Evolutionary conservation across 345 rosid species (phyloP), one percentile per base, ranked within the genome.

Genomic region (Lepidium africanum): DNA sequence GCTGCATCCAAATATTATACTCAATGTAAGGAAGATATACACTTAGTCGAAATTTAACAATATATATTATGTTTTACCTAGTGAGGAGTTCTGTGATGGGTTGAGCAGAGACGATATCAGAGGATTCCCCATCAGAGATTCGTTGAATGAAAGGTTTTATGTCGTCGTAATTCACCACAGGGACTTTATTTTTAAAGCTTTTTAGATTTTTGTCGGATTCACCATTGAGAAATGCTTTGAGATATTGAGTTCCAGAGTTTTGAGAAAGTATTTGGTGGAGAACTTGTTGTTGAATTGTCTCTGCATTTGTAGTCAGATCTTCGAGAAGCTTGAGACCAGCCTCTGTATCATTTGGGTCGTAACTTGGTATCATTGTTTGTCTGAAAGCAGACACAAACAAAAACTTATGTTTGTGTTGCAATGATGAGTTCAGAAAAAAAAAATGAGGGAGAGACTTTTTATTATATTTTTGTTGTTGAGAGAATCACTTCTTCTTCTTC

Each of bases 61-160:
- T 60, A 13, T 10, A 15, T 33, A 45, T 12, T 32, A 45, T 35
- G 42, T 27, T 10, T 7, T 77, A 87, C 97, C 98, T 92, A 16
- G 98, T 92, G 74, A 90, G 93, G 30, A 92, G 83, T 74, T 92
- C 97, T 12, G 87, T 86, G 71, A 92, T 90, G 17, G 93, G 89
- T 14, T 88, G 81, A 27, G 88, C 74, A 8, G 96, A 87, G 77
- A 92, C 88, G 48, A 90, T 78, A 30, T 78, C 68, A 1, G 97
- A 84, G 10, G 84, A 77, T 72, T 83, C 89, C 45, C 98, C 97
- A 61, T 82, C 81, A 32, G 96, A 82, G 27, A 92, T 85, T 81
- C 96, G 75, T 70, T 90, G 87, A 15, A 92, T 88, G 37, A 65
- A 84, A 39, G 85, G 77, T 64, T 79, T 88, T 68, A 90, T 79